These are phyloP conservation scores for Podaxis sp. DNA, from an alignment of 768 basidiomycete species.

Conservation along the genomic window DNA sequence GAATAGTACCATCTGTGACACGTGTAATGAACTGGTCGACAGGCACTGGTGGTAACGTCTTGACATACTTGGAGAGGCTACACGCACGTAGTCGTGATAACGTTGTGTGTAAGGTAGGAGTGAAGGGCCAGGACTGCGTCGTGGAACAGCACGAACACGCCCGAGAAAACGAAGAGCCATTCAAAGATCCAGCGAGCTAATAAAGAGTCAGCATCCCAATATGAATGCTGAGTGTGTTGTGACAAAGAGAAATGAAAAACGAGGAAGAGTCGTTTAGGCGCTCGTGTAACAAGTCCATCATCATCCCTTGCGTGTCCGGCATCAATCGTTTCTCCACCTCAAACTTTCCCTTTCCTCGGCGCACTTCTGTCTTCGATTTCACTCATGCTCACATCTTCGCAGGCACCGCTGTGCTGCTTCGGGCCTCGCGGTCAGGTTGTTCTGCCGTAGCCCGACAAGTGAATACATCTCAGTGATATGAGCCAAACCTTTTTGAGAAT, in stretches of 20 bases:
- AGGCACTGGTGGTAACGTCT: not conserved
- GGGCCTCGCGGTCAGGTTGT: not conserved
- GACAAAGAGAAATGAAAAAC: not conserved
- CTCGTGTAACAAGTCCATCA: not conserved
- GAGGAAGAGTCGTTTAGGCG: not conserved
- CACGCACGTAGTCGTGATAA: constrained; percentile 78
- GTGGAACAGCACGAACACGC: constrained; percentile 10
- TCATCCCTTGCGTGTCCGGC: not conserved
- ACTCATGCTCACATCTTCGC: not conserved
- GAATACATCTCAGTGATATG: not conserved
- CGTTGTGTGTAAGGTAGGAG: not conserved
- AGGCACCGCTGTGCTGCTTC: not conserved
- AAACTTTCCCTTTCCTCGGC: not conserved
- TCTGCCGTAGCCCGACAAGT: not conserved
- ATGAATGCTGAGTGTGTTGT: not conserved
- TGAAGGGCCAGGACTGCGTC: not conserved
- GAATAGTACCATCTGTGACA: constrained; percentile 56
- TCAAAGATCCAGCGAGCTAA: constrained; percentile 14
- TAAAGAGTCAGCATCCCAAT: constrained; percentile 12
- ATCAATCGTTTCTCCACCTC: not conserved
- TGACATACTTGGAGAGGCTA: constrained; percentile 34
- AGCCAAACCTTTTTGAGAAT: not conserved
- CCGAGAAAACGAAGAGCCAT: constrained; percentile 24
- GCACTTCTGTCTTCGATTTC: not conserved
- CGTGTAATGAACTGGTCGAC: constrained; percentile 13